Evolutionary conservation across 129 eudicot species (phyloP), one percentile per base, ranked within the genome.

Genomic region (Dittrichia graveolens): DNA sequence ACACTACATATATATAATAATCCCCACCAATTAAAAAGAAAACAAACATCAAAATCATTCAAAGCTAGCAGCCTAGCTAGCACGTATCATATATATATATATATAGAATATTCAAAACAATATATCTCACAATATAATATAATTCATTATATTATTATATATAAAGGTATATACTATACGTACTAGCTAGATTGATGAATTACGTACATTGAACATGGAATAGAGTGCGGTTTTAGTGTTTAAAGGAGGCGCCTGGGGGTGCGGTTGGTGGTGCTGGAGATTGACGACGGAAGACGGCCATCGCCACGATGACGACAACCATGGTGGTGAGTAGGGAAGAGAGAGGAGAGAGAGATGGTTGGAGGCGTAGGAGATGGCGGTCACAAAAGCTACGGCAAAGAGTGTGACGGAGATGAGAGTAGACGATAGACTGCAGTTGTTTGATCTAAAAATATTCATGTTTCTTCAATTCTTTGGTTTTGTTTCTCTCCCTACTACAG

Each of bases 171-270:
- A n/a, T n/a, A n/a, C n/a, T n/a, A n/a, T n/a, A n/a, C n/a, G n/a
- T n/a, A 11, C 19, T 31, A 46, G 0, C 7, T 15, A 38, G 63
- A n/a, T 57, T 14, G 60, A 72, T 52, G 31, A 68, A 31, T 62
- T 84, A 89, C 31, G 31, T 24, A 24, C 96, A 6, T 52, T 55
- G 82, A 84, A 89, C 47, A 75, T 74, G 34, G 90, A 83, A 83
- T 86, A 89, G 18, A 86, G 74, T 46, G 82, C 83, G 38, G 76
- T 85, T 18, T 67, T 67, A 67, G 87, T 79, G 80, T 83, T 82
- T 49, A 65, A 65, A 6, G 10, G 13, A 5, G 49, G 67, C 10
- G 74, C 49, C 2, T 79, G 78, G 13, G 61, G 53, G 34, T 75
- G 45, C 15, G 61, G 59, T 8, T 24, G 57, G 4, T 11, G 35